Evolutionary conservation across 2,329 filamentous ascomycete genomes (phyloP).

Genomic region (Myriosclerotinia duriaeana): DNA sequence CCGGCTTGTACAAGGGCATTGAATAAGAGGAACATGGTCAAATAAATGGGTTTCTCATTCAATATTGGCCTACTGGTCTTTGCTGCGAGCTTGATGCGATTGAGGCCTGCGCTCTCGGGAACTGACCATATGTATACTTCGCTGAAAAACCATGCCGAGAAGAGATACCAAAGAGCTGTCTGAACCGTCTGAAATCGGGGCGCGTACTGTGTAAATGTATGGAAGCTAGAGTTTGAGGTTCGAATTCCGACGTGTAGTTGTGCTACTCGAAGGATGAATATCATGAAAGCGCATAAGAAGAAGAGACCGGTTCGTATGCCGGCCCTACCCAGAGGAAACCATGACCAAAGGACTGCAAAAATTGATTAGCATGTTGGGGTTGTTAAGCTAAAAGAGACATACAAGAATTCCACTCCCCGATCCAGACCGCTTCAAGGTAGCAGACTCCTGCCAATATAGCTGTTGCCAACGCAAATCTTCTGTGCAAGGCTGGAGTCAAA

Average conservation of each 20-base stretch:
- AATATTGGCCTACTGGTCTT: constrained; percentile 70
- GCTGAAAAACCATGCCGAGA: constrained; percentile 77
- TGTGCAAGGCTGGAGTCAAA: constrained; percentile 82
- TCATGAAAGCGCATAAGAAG: constrained; percentile 70
- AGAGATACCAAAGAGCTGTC: constrained; percentile 71
- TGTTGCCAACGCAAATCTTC: constrained; percentile 79
- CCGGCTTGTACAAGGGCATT: constrained; percentile 69
- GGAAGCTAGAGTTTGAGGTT: constrained; percentile 66
- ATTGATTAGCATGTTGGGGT: constrained; percentile 13
- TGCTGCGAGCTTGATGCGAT: constrained; percentile 69
- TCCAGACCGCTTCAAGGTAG: constrained; percentile 68
- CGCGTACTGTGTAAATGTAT: constrained; percentile 60
- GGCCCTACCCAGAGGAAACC: constrained; percentile 76
- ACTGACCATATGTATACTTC: constrained; percentile 77
- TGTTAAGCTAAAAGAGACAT: constrained; percentile 21
- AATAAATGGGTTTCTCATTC: constrained; percentile 83
- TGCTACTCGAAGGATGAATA: constrained; percentile 83
- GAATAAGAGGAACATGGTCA: constrained; percentile 67
- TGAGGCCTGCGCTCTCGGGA: constrained; percentile 59
- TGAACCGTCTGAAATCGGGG: constrained; percentile 59
- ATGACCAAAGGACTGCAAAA: constrained; percentile 73
- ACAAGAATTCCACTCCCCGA: constrained; percentile 68
- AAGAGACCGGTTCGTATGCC: constrained; percentile 74
- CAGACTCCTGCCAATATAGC: constrained; percentile 67
- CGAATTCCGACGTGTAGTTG: constrained; percentile 74